phyloP scores from a whole-genome alignment of 495 filamentous ascomycete genomes.

The Xylaria flabelliformis region DNA sequence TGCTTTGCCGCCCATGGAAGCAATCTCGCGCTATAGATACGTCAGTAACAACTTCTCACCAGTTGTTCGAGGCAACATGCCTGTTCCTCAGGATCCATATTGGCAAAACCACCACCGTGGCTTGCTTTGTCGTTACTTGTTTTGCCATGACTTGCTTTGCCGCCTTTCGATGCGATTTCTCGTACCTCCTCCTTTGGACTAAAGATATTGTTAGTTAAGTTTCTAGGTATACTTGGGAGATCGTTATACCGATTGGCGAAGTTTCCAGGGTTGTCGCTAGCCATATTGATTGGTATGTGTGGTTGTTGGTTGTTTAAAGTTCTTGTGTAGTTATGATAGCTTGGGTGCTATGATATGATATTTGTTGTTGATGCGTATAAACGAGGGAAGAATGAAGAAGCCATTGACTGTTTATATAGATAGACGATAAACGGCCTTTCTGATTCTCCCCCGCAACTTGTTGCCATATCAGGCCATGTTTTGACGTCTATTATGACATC shows the following conservation, averaged over 20 bases:
- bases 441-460: neutral
- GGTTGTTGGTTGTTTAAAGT: neutral
- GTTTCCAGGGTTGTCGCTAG: slow-evolving; percentile 15
- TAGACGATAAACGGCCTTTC: neutral
- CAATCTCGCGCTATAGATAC: slow-evolving; percentile 44
- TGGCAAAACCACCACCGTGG: slow-evolving; percentile 41
- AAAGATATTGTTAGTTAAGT: neutral
- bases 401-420: neutral
- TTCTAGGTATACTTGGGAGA: no score
- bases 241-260: slow-evolving; percentile 13
- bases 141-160: slow-evolving; percentile 39
- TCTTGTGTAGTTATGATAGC: neutral
- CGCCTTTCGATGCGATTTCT: slow-evolving; percentile 59
- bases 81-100: slow-evolving; percentile 58
- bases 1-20: slow-evolving; percentile 53
- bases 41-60: neutral
- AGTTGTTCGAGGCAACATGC: neutral
- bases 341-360: neutral
- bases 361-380: neutral
- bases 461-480: neutral
- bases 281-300: neutral
- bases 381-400: neutral
- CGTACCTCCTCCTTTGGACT: slow-evolving; percentile 61
- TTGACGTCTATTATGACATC: neutral
- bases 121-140: no score